Conservation (phyloP, 2,329 filamentous ascomycete species). For the Paramyrothecium sp. region DNA sequence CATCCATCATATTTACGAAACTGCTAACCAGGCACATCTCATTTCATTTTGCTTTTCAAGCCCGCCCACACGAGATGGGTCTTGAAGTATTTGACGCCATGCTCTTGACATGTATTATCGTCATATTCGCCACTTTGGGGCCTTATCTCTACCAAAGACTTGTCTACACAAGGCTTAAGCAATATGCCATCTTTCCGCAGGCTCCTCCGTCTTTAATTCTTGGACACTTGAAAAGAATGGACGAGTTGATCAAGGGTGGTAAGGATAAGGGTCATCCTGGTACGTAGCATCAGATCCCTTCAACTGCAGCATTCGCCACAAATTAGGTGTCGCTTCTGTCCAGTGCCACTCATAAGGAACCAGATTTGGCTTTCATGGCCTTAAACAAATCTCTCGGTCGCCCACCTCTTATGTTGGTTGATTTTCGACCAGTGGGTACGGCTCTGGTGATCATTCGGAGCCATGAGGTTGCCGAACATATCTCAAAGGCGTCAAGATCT, state of each 20-base stretch:
- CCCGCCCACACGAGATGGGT: too few species aligned
- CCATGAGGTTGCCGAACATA: conserved; percentile 35
- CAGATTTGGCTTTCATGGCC: conserved; percentile 3
- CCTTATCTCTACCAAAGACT: not conserved
- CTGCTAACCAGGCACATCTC: too few species aligned
- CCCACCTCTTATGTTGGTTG: conserved; percentile 30
- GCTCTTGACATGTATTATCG: too few species aligned
- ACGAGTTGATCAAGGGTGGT: not conserved
- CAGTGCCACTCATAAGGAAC: not conserved
- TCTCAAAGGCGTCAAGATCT: conserved; percentile 27
- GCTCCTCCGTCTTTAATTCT: not conserved
- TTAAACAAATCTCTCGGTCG: conserved; percentile 26
- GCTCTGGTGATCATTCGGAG: conserved; percentile 29
- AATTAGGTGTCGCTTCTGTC: not conserved
- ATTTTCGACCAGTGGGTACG: conserved; percentile 28
- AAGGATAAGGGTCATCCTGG: conserved; percentile 16
- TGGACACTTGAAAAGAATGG: conserved; percentile 1
- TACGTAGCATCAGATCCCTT: not conserved
- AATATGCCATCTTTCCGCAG: not conserved
- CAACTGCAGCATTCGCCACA: not conserved
- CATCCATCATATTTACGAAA: too few species aligned
- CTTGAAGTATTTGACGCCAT: too few species aligned
- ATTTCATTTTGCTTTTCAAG: too few species aligned
- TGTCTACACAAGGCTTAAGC: not conserved
- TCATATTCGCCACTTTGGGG: too few species aligned